Evolutionary conservation across 2,329 filamentous ascomycete genomes (phyloP).

Genomic region (Rhexocercosporidium sp.): DNA sequence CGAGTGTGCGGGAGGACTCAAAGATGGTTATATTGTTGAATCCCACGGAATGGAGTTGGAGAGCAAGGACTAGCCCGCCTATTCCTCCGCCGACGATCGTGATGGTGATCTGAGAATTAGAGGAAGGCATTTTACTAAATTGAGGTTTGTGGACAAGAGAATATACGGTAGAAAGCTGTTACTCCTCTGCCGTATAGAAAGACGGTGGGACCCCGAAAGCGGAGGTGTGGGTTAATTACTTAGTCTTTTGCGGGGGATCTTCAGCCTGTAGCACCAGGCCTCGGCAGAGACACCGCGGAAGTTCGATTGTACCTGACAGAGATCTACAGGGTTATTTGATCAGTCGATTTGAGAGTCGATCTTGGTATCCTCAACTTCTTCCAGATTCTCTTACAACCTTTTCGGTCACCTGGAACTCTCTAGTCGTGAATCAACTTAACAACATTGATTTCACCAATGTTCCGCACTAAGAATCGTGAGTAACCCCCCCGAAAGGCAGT

Average conservation of each 20-base stretch:
- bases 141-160: background rate
- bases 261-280: background rate
- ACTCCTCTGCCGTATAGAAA: no score
- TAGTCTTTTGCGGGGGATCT: background rate
- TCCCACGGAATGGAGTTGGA: conserved; percentile 41
- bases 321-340: background rate
- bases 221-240: background rate
- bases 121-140: conserved; percentile 4
- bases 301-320: conserved; percentile 3
- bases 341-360: background rate
- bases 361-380: background rate
- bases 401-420: background rate
- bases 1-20: conserved; percentile 48
- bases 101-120: conserved; percentile 23
- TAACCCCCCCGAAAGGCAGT: no score
- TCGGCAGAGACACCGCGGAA: background rate
- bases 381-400: background rate
- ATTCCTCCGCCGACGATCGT: conserved; percentile 43
- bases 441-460: no score
- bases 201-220: background rate
- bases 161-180: background rate
- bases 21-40: conserved; percentile 50
- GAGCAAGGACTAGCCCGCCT: conserved; percentile 37
- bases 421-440: no score
- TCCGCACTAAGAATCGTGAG: no score